Evolutionary conservation across 352 stramenopile genomes (phyloP).

Genomic region (Phytopythium boreale): DNA sequence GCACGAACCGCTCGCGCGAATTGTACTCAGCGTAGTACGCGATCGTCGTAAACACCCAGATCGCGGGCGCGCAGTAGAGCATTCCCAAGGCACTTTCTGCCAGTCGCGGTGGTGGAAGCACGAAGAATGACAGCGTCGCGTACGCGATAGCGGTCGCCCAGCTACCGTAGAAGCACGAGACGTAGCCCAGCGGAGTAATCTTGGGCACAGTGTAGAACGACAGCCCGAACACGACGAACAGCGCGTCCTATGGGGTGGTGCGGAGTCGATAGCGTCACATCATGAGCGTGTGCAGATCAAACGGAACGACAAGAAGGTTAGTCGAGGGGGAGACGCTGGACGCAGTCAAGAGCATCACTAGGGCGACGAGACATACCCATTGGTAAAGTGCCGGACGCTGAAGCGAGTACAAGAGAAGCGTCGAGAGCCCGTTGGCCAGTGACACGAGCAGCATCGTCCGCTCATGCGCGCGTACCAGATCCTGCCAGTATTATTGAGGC

Average conservation of each 20-base stretch:
- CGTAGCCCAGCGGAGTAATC: constrained; percentile 76
- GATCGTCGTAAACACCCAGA: constrained; percentile 85
- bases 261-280: too few species aligned
- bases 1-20: constrained; percentile 70
- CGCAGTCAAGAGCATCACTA: neutral
- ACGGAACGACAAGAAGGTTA: neutral
- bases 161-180: constrained; percentile 68
- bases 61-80: constrained; percentile 65
- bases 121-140: constrained; percentile 42
- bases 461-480: constrained; percentile 63
- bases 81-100: constrained; percentile 62
- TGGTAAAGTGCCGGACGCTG: constrained; percentile 73
- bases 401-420: constrained; percentile 60
- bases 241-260: constrained; percentile 41
- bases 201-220: constrained; percentile 87
- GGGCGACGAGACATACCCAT: constrained; percentile 45
- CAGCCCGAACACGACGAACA: constrained; percentile 82
- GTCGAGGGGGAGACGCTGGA: neutral
- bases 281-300: too few species aligned
- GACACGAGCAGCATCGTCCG: constrained; percentile 72
- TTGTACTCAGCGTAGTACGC: constrained; percentile 87
- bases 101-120: constrained; percentile 36
- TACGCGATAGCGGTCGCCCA: constrained; percentile 64
- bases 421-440: constrained; percentile 67
- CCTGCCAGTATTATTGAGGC: constrained; percentile 16